These are phyloP conservation scores for Fusarium sp. DNA, from an alignment of 2,329 filamentous ascomycete species.

Conservation along the genomic window DNA sequence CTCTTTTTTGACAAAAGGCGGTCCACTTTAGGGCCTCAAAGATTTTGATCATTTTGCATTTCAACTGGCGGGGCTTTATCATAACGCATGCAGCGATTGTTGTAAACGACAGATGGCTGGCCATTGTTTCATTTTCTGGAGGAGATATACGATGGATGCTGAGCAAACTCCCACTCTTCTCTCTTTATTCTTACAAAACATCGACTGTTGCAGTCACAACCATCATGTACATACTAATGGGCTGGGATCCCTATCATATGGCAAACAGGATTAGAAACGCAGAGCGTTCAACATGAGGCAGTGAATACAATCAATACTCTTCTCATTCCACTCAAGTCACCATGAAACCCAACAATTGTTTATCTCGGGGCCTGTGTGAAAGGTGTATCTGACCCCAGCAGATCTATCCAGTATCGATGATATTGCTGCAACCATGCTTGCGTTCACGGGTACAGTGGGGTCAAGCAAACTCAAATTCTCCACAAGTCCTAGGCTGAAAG, in stretches of 20 bases:
- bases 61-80: conserved; percentile 11
- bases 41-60: conserved; percentile 38
- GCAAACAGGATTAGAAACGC: conserved; percentile 26
- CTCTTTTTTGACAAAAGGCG: conserved; percentile 27
- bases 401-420: not conserved
- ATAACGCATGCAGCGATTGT: conserved; percentile 19
- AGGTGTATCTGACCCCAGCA: not conserved
- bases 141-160: not conserved
- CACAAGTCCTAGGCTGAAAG: conserved; percentile 5
- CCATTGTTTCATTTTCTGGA: conserved; percentile 30
- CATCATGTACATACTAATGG: conserved; percentile 13
- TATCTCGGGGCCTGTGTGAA: not conserved
- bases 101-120: conserved; percentile 31
- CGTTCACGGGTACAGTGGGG: conserved; percentile 25
- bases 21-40: conserved; percentile 30
- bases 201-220: conserved; percentile 31
- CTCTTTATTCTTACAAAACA: conserved; percentile 22
- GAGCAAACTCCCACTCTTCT: conserved; percentile 1
- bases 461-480: conserved; percentile 12
- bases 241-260: conserved; percentile 19
- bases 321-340: not conserved
- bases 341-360: not conserved
- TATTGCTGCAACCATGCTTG: conserved; percentile 12
- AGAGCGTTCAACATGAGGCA: conserved; percentile 37
- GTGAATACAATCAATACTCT: conserved; percentile 33